phyloP scores from a whole-genome alignment of 306 rosid species.

The Lablab purpureus region DNA sequence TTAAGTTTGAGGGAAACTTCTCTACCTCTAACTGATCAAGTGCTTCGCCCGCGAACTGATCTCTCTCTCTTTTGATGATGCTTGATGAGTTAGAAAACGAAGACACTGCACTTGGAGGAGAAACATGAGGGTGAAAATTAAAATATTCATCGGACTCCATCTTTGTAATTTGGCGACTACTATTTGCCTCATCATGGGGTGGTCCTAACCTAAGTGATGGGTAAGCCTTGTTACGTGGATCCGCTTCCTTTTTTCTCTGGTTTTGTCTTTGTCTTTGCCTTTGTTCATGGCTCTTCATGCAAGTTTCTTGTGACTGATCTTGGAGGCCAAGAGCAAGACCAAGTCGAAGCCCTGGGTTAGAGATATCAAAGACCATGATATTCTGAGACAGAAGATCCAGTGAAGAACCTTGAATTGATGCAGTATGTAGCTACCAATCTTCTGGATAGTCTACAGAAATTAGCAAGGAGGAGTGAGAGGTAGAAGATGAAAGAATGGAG shows the following conservation, averaged over 20 bases:
- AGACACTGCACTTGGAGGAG: constrained; percentile 62
- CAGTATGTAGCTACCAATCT: constrained; percentile 5
- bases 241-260: constrained; percentile 45
- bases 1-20: constrained; percentile 31
- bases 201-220: constrained; percentile 74
- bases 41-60: constrained; percentile 41
- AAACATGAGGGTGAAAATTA: constrained; percentile 34
- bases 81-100: constrained; percentile 74
- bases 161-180: constrained; percentile 22
- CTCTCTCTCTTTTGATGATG: constrained; percentile 85
- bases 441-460: constrained; percentile 1
- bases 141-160: constrained; percentile 36
- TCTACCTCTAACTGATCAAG: constrained; percentile 45
- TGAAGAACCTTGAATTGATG: constrained; percentile 9
- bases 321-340: constrained; percentile 69
- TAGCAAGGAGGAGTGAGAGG: not conserved
- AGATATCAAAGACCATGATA: constrained; percentile 58
- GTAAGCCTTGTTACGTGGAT: constrained; percentile 48
- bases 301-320: not conserved
- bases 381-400: not conserved
- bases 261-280: constrained; percentile 18
- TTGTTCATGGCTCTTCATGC: constrained; percentile 32
- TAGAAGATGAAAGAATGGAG: constrained; percentile 18
- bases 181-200: constrained; percentile 29
- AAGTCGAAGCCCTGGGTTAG: constrained; percentile 63